Evolutionary conservation across 805 yeast species (phyloP).

Genomic region (Candida succiphila): DNA sequence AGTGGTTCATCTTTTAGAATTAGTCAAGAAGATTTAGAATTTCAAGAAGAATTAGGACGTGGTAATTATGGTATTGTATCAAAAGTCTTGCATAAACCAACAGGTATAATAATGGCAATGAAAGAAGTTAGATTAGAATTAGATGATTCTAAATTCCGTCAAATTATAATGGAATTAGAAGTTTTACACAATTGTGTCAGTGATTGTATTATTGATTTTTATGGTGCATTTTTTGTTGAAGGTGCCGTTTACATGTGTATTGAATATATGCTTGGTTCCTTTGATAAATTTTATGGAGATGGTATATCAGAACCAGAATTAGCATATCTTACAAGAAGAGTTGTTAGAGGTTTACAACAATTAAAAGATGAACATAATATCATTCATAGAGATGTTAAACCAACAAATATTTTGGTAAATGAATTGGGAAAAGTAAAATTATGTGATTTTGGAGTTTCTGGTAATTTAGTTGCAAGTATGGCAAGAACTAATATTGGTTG

Average conservation of each 20-base stretch:
- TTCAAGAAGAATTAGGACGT: conserved; percentile 81
- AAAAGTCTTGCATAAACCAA: conserved; percentile 88
- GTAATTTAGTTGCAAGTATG: conserved; percentile 87
- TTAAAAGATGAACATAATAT: conserved; percentile 86
- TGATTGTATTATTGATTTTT: conserved; percentile 89
- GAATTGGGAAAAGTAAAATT: conserved; percentile 74
- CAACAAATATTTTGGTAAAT: conserved; percentile 83
- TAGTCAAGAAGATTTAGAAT: conserved; percentile 73
- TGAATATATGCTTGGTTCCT: conserved; percentile 94
- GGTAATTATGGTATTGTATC: conserved; percentile 97
- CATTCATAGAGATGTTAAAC: conserved; percentile 94
- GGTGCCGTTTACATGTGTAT: conserved; percentile 98
- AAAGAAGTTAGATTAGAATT: conserved; percentile 90
- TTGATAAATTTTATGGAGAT: conserved; percentile 72
- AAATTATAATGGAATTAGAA: conserved; percentile 93
- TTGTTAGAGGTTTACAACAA: conserved; percentile 71
- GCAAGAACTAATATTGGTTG: conserved; percentile 97
- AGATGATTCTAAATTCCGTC: conserved; percentile 89
- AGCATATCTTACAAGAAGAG: conserved; percentile 71
- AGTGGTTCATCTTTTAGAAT: conserved; percentile 83
- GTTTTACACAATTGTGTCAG: conserved; percentile 85
- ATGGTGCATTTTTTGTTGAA: conserved; percentile 95
- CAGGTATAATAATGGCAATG: conserved; percentile 92
- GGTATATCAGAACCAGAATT: conserved; percentile 73
- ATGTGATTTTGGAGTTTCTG: conserved; percentile 95